Conservation (phyloP, 2,329 filamentous ascomycete species). For the Teratosphaeria epicoccoides region DNA sequence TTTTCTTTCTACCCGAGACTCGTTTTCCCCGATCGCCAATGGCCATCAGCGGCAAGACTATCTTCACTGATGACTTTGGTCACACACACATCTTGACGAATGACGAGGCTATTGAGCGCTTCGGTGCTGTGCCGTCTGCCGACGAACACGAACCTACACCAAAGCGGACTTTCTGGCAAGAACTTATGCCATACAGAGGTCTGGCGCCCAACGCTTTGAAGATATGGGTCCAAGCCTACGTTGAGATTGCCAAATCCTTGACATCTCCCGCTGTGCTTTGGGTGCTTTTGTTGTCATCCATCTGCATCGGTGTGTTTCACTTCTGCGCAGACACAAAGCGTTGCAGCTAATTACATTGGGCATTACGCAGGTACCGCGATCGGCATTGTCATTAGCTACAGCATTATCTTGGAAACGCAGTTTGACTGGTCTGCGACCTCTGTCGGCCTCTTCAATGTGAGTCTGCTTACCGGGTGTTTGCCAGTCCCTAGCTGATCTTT, state of each 20-base stretch:
- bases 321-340: background rate
- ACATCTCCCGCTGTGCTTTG: constrained; percentile 31
- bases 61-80: constrained; percentile 32
- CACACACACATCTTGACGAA: constrained; percentile 28
- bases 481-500: background rate
- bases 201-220: background rate
- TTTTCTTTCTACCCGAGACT: constrained; percentile 34
- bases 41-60: constrained; percentile 25
- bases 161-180: background rate
- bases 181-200: background rate
- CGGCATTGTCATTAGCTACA: constrained; percentile 31
- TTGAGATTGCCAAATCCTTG: constrained; percentile 26
- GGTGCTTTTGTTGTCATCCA: constrained; percentile 29
- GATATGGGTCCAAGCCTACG: constrained; percentile 5
- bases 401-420: constrained; percentile 24
- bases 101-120: constrained; percentile 15
- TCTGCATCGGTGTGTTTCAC: constrained; percentile 23
- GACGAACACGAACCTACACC: background rate
- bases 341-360: background rate
- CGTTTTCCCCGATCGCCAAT: constrained; percentile 27
- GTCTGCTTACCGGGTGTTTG: background rate
- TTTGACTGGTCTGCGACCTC: constrained; percentile 25
- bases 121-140: background rate
- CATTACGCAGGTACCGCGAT: constrained; percentile 17
- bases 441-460: constrained; percentile 16